Evolutionary conservation across 352 stramenopile genomes (phyloP).

Genomic region (Hyaloperonospora brassicae): DNA sequence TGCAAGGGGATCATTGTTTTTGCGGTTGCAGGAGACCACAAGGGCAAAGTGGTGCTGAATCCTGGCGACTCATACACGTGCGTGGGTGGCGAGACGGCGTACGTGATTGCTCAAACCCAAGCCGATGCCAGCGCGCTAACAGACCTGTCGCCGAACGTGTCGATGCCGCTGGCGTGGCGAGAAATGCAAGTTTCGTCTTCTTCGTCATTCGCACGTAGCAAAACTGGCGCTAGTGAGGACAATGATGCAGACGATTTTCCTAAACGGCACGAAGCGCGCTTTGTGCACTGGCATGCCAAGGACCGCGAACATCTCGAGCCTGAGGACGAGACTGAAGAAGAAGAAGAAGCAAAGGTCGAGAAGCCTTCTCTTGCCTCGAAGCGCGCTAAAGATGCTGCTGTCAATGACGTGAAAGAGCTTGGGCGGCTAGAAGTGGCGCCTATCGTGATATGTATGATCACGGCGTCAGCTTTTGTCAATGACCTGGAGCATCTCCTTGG

Average conservation of each 20-base stretch:
- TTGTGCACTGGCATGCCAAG: constrained; percentile 23
- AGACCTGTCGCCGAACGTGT: constrained; percentile 18
- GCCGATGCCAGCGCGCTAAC: constrained; percentile 28
- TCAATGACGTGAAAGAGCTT: constrained; percentile 45
- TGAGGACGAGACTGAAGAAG: constrained; percentile 22
- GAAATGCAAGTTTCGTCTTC: constrained; percentile 24
- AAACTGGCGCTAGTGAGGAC: constrained; percentile 17
- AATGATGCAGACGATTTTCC: constrained; percentile 7
- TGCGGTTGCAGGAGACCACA: constrained; percentile 37
- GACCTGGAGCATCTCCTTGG: constrained; percentile 75
- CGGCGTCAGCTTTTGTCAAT: constrained; percentile 46
- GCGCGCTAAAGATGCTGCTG: constrained; percentile 36
- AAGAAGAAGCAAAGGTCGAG: constrained; percentile 11
- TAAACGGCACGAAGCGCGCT: constrained; percentile 25
- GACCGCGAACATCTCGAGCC: constrained; percentile 23
- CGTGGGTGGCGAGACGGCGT: constrained; percentile 52
- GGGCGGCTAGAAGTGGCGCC: constrained; percentile 38
- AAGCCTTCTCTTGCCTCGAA: constrained; percentile 6
- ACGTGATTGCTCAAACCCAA: constrained; percentile 64
- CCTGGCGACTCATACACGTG: constrained; percentile 69
- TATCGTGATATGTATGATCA: constrained; percentile 69
- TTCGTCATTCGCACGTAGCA: constrained; percentile 25
- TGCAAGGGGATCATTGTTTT: constrained; percentile 77
- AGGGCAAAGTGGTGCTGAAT: constrained; percentile 61
- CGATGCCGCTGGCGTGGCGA: constrained; percentile 29